phyloP scores from a whole-genome alignment of 495 filamentous ascomycete genomes.

The Trichoderma virens region DNA sequence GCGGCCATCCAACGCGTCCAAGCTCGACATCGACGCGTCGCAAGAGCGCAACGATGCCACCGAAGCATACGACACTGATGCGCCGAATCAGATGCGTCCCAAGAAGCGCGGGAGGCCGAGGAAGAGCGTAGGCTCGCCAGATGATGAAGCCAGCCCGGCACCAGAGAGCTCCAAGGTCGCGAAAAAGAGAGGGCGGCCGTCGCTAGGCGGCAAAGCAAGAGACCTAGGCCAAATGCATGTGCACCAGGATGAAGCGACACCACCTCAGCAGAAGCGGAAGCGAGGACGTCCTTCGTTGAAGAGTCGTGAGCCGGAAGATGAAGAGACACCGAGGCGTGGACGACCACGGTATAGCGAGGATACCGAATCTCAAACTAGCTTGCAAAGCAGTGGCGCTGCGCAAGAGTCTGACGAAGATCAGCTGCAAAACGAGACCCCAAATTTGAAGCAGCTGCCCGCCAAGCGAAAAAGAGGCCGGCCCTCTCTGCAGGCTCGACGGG shows the following conservation, averaged over 20 bases:
- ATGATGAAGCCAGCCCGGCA: neutral
- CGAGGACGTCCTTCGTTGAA: slow-evolving; percentile 10
- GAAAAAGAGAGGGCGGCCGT: slow-evolving; percentile 19
- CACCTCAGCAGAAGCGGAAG: slow-evolving; percentile 9
- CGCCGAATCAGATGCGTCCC: slow-evolving; percentile 1
- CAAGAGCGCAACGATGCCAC: slow-evolving; percentile 6
- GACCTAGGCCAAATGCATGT: neutral
- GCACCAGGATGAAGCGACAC: neutral
- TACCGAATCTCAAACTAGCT: neutral
- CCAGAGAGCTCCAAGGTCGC: slow-evolving; percentile 10
- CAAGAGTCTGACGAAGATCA: neutral
- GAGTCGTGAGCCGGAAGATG: neutral
- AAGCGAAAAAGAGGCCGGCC: slow-evolving; percentile 10
- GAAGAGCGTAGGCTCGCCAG: slow-evolving; percentile 10
- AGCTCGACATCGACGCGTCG: slow-evolving; percentile 28
- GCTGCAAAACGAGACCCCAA: neutral
- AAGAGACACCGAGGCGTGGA: neutral
- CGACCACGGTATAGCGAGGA: no score
- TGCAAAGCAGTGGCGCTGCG: neutral
- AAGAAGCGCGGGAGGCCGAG: slow-evolving; percentile 16
- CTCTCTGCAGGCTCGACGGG: neutral
- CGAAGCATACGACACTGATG: slow-evolving; percentile 8
- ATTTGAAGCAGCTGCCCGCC: neutral
- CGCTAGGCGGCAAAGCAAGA: neutral
- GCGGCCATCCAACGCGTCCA: slow-evolving; percentile 31